Percentiles rank a stretch among this genome's conserved stretches.
Evolutionary conservation across 2,329 filamentous ascomycete genomes (phyloP).

Genomic region (Aspergillus clavatus): DNA sequence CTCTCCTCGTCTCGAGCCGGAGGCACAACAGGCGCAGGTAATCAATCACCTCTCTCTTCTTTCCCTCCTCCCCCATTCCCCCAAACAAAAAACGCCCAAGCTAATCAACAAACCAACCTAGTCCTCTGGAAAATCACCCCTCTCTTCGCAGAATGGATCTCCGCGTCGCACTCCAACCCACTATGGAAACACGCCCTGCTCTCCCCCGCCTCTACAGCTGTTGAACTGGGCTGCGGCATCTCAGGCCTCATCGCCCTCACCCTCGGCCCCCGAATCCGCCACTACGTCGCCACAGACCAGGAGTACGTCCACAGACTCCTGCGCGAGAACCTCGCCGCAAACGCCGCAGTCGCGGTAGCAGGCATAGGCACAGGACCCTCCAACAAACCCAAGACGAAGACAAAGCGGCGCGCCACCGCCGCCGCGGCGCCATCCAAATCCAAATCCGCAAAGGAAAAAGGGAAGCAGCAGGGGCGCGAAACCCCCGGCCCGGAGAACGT

Average conservation of each 20-base stretch:
- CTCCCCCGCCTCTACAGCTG: constrained; percentile 51
- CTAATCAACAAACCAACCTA: constrained; percentile 26
- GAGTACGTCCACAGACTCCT: constrained; percentile 73
- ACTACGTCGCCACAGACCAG: constrained; percentile 83
- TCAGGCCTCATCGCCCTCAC: constrained; percentile 72
- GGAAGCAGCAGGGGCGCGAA: no score
- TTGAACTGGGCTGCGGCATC: constrained; percentile 87
- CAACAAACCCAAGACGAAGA: not conserved
- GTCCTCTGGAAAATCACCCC: constrained; percentile 92
- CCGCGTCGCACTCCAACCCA: constrained; percentile 50
- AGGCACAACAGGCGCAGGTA: constrained; percentile 69
- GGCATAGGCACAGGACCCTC: not conserved
- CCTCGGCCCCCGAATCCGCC: constrained; percentile 55
- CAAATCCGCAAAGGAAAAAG: not conserved
- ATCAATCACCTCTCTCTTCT: constrained; percentile 4
- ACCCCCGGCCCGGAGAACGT: constrained; percentile 41
- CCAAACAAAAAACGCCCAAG: no score
- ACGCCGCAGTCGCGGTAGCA: constrained; percentile 15
- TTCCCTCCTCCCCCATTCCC: no score
- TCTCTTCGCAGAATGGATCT: constrained; percentile 74
- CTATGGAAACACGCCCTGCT: constrained; percentile 57
- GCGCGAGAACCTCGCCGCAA: constrained; percentile 64
- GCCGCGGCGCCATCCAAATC: constrained; percentile 2
- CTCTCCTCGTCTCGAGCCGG: constrained; percentile 69
- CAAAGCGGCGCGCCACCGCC: constrained; percentile 10